Conservation (phyloP, 345 rosid genomes). For the Citrus maxima region DNA sequence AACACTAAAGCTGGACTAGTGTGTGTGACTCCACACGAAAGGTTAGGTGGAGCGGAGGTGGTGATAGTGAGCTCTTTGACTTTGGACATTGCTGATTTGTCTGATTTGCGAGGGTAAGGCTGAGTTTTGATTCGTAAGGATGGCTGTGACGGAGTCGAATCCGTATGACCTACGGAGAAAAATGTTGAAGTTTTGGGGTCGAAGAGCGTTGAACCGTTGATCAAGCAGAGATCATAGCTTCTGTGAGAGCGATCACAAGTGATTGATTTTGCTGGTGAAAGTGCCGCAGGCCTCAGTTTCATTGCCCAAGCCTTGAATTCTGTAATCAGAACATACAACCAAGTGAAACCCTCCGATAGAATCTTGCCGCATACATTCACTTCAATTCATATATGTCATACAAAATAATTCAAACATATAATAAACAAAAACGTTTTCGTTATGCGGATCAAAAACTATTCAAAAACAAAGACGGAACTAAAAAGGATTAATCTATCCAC, state of each 20-base stretch:
- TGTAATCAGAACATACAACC: neutral
- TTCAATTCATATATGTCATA: too few species aligned
- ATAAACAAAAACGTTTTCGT: too few species aligned
- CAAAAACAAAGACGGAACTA: too few species aligned
- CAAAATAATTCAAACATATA: too few species aligned
- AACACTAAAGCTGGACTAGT: slow-evolving; percentile 28
- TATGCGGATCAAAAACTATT: too few species aligned
- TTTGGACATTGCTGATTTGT: slow-evolving; percentile 24
- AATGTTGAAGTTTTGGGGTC: slow-evolving; percentile 29
- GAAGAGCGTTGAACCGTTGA: slow-evolving; percentile 29
- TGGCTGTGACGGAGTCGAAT: neutral
- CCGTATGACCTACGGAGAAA: slow-evolving; percentile 11
- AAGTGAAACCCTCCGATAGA: neutral
- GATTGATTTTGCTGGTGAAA: slow-evolving; percentile 13
- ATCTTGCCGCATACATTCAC: too few species aligned
- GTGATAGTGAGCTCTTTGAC: slow-evolving; percentile 32
- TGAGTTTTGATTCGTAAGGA: slow-evolving; percentile 17
- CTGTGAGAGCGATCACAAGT: slow-evolving; percentile 34
- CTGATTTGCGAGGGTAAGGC: slow-evolving; percentile 43
- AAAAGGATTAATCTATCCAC: neutral
- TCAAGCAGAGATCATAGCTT: slow-evolving; percentile 33
- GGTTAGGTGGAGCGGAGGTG: slow-evolving; percentile 14
- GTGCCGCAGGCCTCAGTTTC: neutral
- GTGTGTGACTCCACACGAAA: slow-evolving; percentile 27
- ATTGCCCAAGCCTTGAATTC: neutral